Evolutionary conservation across 805 yeast genomes (phyloP).

Genomic region (Myxozyma sirexii): DNA sequence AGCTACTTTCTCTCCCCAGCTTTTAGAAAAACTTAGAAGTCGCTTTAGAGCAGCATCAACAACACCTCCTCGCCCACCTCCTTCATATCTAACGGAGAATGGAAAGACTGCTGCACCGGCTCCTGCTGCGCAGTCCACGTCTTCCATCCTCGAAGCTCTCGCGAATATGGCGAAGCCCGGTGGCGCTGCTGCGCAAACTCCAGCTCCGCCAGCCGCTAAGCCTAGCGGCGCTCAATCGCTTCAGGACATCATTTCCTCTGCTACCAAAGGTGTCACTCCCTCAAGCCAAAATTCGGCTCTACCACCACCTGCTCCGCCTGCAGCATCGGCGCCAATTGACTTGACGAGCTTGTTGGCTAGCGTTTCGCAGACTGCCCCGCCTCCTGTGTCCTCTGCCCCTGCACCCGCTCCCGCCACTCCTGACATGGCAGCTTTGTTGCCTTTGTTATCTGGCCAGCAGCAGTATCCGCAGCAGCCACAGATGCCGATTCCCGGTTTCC

Average conservation of each 20-base stretch:
- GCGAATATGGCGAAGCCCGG: conserved; percentile 60
- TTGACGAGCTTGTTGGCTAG: conserved; percentile 5
- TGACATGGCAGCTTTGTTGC: conserved; percentile 6
- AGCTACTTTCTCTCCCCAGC: conserved; percentile 66
- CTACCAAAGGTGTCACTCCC: not conserved
- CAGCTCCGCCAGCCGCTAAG: conserved; percentile 36
- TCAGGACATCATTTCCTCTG: conserved; percentile 5
- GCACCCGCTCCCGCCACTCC: conserved; percentile 4
- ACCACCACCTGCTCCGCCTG: conserved; percentile 12
- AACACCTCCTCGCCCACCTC: conserved; percentile 73
- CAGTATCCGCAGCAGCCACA: conserved; percentile 7
- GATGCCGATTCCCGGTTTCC: conserved; percentile 19
- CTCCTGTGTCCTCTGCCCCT: conserved; percentile 1
- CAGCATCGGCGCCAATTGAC: conserved; percentile 5
- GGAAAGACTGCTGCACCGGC: conserved; percentile 24
- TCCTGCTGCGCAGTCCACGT: conserved; percentile 51
- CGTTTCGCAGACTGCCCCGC: conserved; percentile 11
- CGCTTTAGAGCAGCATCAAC: conserved; percentile 57
- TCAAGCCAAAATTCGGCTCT: not conserved
- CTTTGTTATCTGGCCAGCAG: conserved; percentile 5
- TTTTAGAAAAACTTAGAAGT: conserved; percentile 57
- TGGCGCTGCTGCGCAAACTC: conserved; percentile 38
- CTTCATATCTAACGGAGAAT: conserved; percentile 40
- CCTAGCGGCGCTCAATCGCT: not conserved
- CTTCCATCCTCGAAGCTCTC: conserved; percentile 67